Evolutionary conservation across 352 stramenopile species (phyloP), one percentile per base, ranked within the genome.

Genomic region (Globisporangium middletonii): DNA sequence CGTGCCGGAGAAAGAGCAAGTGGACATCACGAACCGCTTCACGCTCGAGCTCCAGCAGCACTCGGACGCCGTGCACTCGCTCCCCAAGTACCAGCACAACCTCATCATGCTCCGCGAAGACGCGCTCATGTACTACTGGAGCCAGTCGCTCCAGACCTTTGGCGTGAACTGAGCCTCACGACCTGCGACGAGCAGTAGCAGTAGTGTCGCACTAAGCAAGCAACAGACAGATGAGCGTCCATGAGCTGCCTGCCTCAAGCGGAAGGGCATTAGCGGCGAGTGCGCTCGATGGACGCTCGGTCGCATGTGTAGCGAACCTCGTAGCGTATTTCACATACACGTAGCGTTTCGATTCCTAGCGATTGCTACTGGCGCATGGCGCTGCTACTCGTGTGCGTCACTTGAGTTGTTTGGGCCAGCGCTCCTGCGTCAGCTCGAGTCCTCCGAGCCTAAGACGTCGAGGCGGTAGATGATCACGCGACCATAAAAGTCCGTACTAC

Each of bases 61-160:
- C 62, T 85, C 83, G 38, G 74, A 83, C 54, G 74, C 79, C 19
- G 77, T 94, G 52, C 83, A 92, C 67, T 89, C 79, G 47, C 64
- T 94, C 57, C 75, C 81, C 35, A 91, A 91, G 73, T 89, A 91
- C 59, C 75, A 92, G 60, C 75, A 91, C 73, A 91, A 89, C 58
- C 67, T 94, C 59, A 75, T 90, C 47, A 81, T 90, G 71, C 63
- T 94, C 50, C 83, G 83, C 16, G 83, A 94, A 57, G 79, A 94
- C 59, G 83, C 83, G 23, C 69, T 94, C 56, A 92, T 94, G 83
- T 91, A 83, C 55, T 92, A 89, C 60, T 94, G 83, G 83, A 94
- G 81, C 65, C 81, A 91, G 70, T 91, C 78, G 49, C 67, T 91
- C n/a, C 60, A 65, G 54, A 57, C 46, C 42, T 61, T 65, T 30